Percentiles rank a stretch among this genome's conserved stretches.
Conservation (phyloP, 1,284 basidiomycete species). For the Malassezia brasiliensis region DNA sequence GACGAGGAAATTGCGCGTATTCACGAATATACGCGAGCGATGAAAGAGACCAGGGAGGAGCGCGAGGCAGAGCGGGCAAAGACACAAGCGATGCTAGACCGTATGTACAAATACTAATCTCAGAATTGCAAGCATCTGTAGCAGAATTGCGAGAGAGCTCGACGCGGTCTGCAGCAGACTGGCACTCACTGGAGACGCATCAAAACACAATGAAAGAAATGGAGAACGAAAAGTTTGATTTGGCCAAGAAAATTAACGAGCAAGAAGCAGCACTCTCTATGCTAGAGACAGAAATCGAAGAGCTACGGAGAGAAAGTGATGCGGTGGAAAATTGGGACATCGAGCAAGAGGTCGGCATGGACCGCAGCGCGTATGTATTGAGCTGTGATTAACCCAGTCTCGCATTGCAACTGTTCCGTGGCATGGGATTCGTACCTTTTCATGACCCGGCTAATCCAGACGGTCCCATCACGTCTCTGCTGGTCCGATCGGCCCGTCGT, state of each 20-base stretch:
- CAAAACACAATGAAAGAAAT: slow-evolving; percentile 24
- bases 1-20: slow-evolving; percentile 14
- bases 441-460: slow-evolving; percentile 10
- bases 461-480: slow-evolving; percentile 20
- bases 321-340: slow-evolving; percentile 29
- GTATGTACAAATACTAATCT: not conserved
- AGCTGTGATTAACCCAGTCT: slow-evolving; percentile 11
- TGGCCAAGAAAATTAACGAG: slow-evolving; percentile 39
- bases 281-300: slow-evolving; percentile 27
- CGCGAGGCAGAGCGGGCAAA: slow-evolving; percentile 2
- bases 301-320: slow-evolving; percentile 22
- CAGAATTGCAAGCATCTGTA: slow-evolving; percentile 20
- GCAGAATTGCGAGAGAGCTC: slow-evolving; percentile 24
- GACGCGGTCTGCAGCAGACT: slow-evolving; percentile 30
- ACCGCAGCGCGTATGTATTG: slow-evolving; percentile 29
- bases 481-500: slow-evolving; percentile 27
- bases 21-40: not conserved
- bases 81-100: not conserved
- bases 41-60: not conserved
- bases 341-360: slow-evolving; percentile 29
- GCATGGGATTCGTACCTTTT: slow-evolving; percentile 29
- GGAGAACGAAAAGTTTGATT: slow-evolving; percentile 35
- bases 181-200: slow-evolving; percentile 25
- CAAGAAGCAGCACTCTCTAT: slow-evolving; percentile 23
- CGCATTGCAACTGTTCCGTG: slow-evolving; percentile 27